Evolutionary conservation across 257 asterid genomes (phyloP).

Genomic region (Solanum sejunctum): DNA sequence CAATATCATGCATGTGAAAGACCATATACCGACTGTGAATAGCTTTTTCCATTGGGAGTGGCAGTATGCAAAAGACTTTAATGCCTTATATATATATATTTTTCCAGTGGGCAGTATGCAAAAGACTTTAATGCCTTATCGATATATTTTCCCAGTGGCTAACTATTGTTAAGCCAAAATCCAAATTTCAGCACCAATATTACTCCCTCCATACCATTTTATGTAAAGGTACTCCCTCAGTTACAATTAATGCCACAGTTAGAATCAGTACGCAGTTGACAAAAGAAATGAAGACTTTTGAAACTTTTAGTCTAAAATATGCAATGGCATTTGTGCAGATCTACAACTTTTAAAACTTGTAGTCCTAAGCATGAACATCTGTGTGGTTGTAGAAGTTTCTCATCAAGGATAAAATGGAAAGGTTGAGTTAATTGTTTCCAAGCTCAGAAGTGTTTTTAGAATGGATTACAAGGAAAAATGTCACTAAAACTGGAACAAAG

Average conservation of each 20-base stretch:
- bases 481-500: neutral
- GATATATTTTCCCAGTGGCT: neutral
- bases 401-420: neutral
- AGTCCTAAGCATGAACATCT: neutral
- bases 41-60: neutral
- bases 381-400: neutral
- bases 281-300: neutral
- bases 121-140: neutral
- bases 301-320: no score
- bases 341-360: neutral
- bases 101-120: neutral
- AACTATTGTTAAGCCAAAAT: neutral
- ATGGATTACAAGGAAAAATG: neutral
- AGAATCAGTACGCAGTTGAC: neutral
- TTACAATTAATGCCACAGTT: neutral
- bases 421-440: neutral
- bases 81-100: neutral
- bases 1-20: neutral
- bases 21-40: neutral
- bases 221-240: neutral
- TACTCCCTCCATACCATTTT: neutral
- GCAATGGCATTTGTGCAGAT: neutral
- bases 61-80: neutral
- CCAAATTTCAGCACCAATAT: neutral
- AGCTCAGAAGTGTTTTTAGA: neutral